Evolutionary conservation across 805 yeast genomes (phyloP), one percentile per base, ranked within the genome.

Genomic region (Wickerhamiella parazyma): DNA sequence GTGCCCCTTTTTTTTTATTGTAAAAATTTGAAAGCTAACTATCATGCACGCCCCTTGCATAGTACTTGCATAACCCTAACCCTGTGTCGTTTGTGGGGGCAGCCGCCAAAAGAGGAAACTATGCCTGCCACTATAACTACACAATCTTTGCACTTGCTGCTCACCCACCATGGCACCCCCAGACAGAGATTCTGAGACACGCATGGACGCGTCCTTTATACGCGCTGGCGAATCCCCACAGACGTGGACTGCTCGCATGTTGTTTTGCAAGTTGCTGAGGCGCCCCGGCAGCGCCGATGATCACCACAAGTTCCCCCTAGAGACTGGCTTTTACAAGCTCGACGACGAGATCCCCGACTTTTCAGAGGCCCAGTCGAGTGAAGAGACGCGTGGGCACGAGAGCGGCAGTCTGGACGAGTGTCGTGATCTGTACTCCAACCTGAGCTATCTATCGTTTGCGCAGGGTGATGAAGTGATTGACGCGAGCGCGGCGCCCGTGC

Each of bases 301-400:
- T 21, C 29, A 36, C 14, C 16, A 36, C 29, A 29, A 21, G 36
- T 39, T 31, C 29, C 29, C 42, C 7, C n/a, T 26, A 14, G 42
- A 39, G 4, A 28, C 36, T 4, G 26, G 34, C 18, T n/a, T 22
- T 6, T 22, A n/a, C 36, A 39, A 29, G 22, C 10, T 39, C 2
- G 22, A 20, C 18, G 17, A 22, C 36, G 16, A 29, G 7, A 8
- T 18, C 5, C n/a, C 19, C 7, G 42, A 31, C 16, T 39, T 18
- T n/a, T 11, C 16, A 5, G 42, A 29, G 14, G 33, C 36, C 22
- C 22, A 20, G 3, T 39, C 42, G 21, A 36, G 39, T 10, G 16
- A 31, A 3, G 42, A 31, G 19, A 35, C 19, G 38, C 28, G n/a
- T n/a, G 16, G 12, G 12, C 16, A 16, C 4, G 31, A 28, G 16